A percentile compares a stretch with the other conserved stretches of the same genome.
These are phyloP conservation scores for Paratinospora sagittata DNA, from an alignment of 164 flowering plant genomes.

Conservation along the genomic window DNA sequence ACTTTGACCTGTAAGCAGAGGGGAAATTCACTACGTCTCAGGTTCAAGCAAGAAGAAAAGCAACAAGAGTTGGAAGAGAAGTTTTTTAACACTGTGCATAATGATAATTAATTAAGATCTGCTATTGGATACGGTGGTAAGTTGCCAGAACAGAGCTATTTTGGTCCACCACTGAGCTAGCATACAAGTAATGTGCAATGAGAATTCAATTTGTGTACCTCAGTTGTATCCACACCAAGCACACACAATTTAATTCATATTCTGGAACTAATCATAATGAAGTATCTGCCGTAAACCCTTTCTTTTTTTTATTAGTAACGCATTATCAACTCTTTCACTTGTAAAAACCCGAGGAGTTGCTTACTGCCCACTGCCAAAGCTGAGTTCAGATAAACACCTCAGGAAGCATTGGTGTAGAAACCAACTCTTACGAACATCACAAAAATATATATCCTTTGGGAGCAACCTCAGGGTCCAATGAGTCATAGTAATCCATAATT, in stretches of 20 bases:
- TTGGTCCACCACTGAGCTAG: background rate
- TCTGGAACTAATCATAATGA: background rate
- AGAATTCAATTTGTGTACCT: background rate
- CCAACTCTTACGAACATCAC: background rate
- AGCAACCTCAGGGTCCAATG: background rate
- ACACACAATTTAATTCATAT: background rate
- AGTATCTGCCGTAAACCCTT: background rate
- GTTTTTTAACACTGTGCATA: background rate
- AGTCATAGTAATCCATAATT: too few relatives aligned
- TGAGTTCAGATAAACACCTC: background rate
- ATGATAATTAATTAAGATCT: too few relatives aligned
- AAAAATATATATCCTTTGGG: background rate
- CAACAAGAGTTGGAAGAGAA: background rate
- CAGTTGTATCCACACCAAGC: background rate
- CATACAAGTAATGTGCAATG: background rate
- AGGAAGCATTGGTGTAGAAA: background rate
- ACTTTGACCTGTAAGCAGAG: slow-evolving; percentile 32
- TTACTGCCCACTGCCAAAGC: background rate
- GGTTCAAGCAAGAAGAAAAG: background rate
- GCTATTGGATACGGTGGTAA: background rate
- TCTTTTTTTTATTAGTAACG: background rate
- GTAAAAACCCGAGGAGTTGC: background rate
- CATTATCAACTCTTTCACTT: background rate
- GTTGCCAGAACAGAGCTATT: background rate
- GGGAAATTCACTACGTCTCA: background rate